Evolutionary conservation across 257 asterid species (phyloP).

Genomic region (Nicotiana tabacum): DNA sequence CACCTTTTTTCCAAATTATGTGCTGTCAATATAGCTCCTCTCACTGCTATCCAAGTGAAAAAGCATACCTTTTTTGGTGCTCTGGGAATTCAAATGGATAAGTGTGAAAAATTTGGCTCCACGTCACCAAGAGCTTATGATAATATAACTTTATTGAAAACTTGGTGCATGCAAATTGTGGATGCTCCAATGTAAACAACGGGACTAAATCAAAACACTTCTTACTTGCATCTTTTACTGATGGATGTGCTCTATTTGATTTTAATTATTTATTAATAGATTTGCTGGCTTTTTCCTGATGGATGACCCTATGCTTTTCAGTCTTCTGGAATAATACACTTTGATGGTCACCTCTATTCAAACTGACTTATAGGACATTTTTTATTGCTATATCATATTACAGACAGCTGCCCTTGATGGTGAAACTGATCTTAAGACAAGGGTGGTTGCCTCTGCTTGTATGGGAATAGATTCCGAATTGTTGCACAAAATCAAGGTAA

Average conservation of each 20-base stretch:
- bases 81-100: not conserved
- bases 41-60: not conserved
- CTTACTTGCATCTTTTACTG: not conserved
- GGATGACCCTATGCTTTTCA: not conserved
- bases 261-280: not conserved
- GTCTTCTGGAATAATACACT: not conserved
- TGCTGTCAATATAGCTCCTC: not conserved
- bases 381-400: conserved; percentile 8
- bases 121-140: not conserved
- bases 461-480: conserved; percentile 90
- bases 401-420: conserved; percentile 98
- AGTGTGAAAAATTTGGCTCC: not conserved
- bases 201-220: conserved; percentile 1
- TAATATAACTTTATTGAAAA: not conserved
- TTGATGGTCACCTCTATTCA: not conserved
- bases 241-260: not conserved
- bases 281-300: conserved; percentile 3
- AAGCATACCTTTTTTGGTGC: not conserved
- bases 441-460: conserved; percentile 85
- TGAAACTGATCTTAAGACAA: conserved; percentile 96
- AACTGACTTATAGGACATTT: not conserved
- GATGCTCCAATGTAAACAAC: not conserved
- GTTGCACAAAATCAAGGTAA: conserved; percentile 90
- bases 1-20: not conserved
- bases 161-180: not conserved